Base-by-base conservation (phyloP, 2,329 filamentous ascomycete species). In the Calonectria pseudoturangicola region DNA sequence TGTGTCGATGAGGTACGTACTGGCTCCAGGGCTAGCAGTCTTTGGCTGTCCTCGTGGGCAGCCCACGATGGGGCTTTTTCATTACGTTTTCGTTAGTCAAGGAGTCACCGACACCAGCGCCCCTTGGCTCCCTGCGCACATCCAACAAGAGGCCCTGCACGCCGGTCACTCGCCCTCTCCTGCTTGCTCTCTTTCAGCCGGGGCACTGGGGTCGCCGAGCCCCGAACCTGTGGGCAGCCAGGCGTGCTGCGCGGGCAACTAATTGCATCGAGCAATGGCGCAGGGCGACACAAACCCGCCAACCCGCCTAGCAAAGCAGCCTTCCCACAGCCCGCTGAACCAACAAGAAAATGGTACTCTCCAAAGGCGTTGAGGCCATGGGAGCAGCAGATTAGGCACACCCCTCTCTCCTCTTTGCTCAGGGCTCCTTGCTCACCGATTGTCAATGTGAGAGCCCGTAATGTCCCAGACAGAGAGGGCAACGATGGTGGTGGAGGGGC, bases 61-160 rank as follows among this genome's bases (percentile, higher is more conserved):
- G 47, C 60, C 62, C 43, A 51, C 48, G 48, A 73, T 64, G 68
- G 65, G 69, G 66, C 66, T 39, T 72, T 48, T 72, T 51, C 69
- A 74, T 74, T 75, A 75, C 74, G 74, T 75, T 75, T 73, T 60
- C 66, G 72, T 74, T 74, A 70, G 67, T 73, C 69, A 72, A 68
- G 58, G 70, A 72, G 65, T 72, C 65, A 60, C 66, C 70, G 60
- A 72, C 50, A 36, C 48, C 48, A 64, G 39, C 51, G 28, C 62
- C 43, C 41, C 58, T 56, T 63, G 45, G 43, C 45, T 41, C 54
- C 54, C 54, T 18, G 54, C 51, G 9, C 18, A n/a, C 54, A 60
- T 41, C 54, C 54, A 60, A 60, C 54, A 60, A 41, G 33, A 60
- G 21, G 54, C 54, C 54, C 54, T 60, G 54, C 27, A 60, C 10